These are phyloP conservation scores for Aureobasidium uvarum DNA, from an alignment of 2,329 filamentous ascomycete species.

Conservation along the genomic window DNA sequence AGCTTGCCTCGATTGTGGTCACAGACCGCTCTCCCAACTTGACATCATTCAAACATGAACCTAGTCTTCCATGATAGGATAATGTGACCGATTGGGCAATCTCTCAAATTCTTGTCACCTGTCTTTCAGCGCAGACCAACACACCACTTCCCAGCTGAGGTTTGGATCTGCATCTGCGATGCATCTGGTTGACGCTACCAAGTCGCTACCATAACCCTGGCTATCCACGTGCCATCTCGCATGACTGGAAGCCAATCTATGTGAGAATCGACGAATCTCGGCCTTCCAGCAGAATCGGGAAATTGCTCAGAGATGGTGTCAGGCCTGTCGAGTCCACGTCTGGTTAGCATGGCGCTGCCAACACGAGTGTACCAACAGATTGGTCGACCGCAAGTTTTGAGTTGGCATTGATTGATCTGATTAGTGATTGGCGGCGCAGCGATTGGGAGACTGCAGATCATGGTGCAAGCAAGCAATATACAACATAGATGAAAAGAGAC, in stretches of 20 bases:
- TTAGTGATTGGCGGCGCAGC: not conserved
- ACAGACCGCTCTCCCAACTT: not conserved
- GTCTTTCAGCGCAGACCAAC: not conserved
- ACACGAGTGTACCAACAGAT: not conserved
- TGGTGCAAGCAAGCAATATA: not conserved
- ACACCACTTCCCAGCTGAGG: not conserved
- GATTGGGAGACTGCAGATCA: not conserved
- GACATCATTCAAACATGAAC: not conserved
- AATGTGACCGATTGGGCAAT: not conserved
- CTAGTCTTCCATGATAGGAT: not conserved
- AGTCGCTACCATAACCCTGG: conserved; percentile 18
- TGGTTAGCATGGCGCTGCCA: not conserved
- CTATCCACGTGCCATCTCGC: conserved; percentile 8
- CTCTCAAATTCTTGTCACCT: not conserved
- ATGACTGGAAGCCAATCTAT: conserved; percentile 2
- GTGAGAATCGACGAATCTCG: conserved; percentile 4
- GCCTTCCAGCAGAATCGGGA: not conserved
- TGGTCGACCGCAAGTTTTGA: not conserved
- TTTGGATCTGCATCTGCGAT: not conserved
- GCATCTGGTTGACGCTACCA: not conserved
- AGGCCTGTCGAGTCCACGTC: not conserved
- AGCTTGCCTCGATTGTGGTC: not conserved
- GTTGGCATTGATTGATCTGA: not conserved
- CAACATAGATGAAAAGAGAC: conserved; percentile 1
- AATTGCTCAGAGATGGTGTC: conserved; percentile 4